Conservation (phyloP, 2,329 filamentous ascomycete genomes). For the Rutstroemia sydowiana region DNA sequence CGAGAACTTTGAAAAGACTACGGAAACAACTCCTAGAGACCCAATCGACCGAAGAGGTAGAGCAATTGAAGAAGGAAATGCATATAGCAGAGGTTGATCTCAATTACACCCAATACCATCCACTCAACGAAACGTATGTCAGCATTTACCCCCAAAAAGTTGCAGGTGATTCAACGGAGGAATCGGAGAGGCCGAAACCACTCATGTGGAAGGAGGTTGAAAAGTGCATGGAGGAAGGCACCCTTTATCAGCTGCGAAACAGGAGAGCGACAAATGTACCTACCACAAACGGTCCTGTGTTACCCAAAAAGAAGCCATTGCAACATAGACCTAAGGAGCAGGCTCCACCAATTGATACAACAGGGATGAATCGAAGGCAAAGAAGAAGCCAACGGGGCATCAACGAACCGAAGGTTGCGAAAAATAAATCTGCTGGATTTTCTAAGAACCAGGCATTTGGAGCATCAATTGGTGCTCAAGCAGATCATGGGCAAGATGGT, state of each 20-base stretch:
- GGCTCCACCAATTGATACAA: slow-evolving; percentile 19
- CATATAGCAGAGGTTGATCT: slow-evolving; percentile 66
- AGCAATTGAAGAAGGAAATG: slow-evolving; percentile 47
- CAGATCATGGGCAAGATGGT: slow-evolving; percentile 28
- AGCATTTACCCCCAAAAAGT: slow-evolving; percentile 48
- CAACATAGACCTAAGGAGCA: slow-evolving; percentile 15
- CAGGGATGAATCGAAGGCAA: slow-evolving; percentile 27
- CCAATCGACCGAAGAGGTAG: slow-evolving; percentile 43
- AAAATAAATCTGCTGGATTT: slow-evolving; percentile 24
- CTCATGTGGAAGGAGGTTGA: slow-evolving; percentile 65
- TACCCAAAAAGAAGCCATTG: slow-evolving; percentile 14
- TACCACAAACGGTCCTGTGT: slow-evolving; percentile 14
- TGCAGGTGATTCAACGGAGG: slow-evolving; percentile 25
- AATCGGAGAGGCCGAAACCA: slow-evolving; percentile 31
- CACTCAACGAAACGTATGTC: slow-evolving; percentile 63
- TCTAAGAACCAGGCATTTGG: slow-evolving; percentile 27
- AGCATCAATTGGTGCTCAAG: slow-evolving; percentile 15
- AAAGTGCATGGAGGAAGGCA: slow-evolving; percentile 51
- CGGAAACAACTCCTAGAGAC: slow-evolving; percentile 47
- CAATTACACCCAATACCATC: slow-evolving; percentile 67
- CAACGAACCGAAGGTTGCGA: slow-evolving; percentile 13
- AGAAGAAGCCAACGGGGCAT: slow-evolving; percentile 22
- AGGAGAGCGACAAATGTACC: slow-evolving; percentile 12
- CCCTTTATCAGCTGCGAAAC: slow-evolving; percentile 26
- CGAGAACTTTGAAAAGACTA: slow-evolving; percentile 57